phyloP scores from a whole-genome alignment of 176 grass and related monocot genomes.

The Aegilops speltoides region DNA sequence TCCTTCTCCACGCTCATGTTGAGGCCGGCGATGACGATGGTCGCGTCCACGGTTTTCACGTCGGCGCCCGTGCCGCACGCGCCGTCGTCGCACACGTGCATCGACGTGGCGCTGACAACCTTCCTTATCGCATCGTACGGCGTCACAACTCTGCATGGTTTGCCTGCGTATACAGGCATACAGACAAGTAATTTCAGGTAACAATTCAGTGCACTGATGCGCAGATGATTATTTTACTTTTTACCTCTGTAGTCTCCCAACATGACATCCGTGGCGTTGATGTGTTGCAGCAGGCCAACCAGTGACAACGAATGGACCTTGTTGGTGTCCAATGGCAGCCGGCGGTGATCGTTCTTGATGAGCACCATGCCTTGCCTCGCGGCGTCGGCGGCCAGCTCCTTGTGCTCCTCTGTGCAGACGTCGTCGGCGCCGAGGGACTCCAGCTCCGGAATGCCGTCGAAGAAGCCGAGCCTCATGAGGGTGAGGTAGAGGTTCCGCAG shows the following conservation, averaged over 20 bases:
- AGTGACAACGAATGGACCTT: constrained; percentile 21
- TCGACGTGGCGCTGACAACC: constrained; percentile 1
- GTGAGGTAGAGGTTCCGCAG: constrained; percentile 51
- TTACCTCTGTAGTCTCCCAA: constrained; percentile 49
- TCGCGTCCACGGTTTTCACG: constrained; percentile 31
- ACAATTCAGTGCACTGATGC: background rate
- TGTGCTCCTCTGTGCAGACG: constrained; percentile 39
- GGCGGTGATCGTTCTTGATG: constrained; percentile 45
- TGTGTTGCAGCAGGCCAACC: constrained; percentile 50
- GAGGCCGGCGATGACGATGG: constrained; percentile 45
- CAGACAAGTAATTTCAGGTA: background rate
- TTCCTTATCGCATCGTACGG: constrained; percentile 43
- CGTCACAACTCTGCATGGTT: constrained; percentile 53
- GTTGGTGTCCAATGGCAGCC: constrained; percentile 37
- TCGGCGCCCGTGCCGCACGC: constrained; percentile 11
- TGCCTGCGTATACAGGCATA: constrained; percentile 9
- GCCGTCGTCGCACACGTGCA: constrained; percentile 43
- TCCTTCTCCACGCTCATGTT: constrained; percentile 50
- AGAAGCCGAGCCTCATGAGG: constrained; percentile 76
- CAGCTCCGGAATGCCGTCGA: constrained; percentile 51
- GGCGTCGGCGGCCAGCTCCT: constrained; percentile 50
- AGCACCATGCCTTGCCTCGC: constrained; percentile 64
- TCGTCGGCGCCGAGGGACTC: constrained; percentile 24
- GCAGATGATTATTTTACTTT: background rate
- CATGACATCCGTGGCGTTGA: constrained; percentile 54